Evolutionary conservation across 2,329 filamentous ascomycete species (phyloP).

Genomic region (Coniella vitis): DNA sequence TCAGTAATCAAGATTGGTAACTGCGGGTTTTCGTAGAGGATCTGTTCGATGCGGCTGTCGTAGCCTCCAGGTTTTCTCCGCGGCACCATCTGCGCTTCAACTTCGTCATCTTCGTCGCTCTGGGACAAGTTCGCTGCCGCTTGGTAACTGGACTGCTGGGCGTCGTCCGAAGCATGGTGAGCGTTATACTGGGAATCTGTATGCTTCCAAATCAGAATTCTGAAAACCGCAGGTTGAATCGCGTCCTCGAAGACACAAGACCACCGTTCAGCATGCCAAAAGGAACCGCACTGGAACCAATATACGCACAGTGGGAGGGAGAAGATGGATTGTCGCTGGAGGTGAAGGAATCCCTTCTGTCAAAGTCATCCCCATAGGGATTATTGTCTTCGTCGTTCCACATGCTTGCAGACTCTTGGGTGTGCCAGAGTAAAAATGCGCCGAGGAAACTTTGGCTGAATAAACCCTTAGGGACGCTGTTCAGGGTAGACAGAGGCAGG

Average conservation of each 20-base stretch:
- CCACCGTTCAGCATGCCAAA: constrained; percentile 3
- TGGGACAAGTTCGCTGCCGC: constrained; percentile 22
- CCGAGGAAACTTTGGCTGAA: no score
- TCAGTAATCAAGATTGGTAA: constrained; percentile 87
- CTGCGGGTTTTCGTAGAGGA: constrained; percentile 89
- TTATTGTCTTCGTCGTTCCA: constrained; percentile 99
- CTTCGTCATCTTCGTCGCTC: constrained; percentile 42
- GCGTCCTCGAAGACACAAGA: constrained; percentile 32
- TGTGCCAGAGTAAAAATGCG: no score
- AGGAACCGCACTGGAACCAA: constrained; percentile 25
- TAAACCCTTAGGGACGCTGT: no score
- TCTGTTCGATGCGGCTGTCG: constrained; percentile 93
- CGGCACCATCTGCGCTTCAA: constrained; percentile 37
- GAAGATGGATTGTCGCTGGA: constrained; percentile 61
- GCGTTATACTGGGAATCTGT: constrained; percentile 55
- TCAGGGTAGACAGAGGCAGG: no score
- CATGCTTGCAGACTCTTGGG: constrained; percentile 49
- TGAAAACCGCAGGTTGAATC: constrained; percentile 27
- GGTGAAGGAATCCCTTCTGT: constrained; percentile 72
- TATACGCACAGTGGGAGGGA: constrained; percentile 46
- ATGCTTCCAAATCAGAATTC: constrained; percentile 38
- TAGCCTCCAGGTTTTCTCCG: constrained; percentile 77
- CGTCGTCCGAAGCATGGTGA: constrained; percentile 54
- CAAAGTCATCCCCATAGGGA: constrained; percentile 86
- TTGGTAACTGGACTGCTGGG: constrained; percentile 8